Conservation (phyloP, 2,329 filamentous ascomycete species). For the Ophiostoma triangulosporum region DNA sequence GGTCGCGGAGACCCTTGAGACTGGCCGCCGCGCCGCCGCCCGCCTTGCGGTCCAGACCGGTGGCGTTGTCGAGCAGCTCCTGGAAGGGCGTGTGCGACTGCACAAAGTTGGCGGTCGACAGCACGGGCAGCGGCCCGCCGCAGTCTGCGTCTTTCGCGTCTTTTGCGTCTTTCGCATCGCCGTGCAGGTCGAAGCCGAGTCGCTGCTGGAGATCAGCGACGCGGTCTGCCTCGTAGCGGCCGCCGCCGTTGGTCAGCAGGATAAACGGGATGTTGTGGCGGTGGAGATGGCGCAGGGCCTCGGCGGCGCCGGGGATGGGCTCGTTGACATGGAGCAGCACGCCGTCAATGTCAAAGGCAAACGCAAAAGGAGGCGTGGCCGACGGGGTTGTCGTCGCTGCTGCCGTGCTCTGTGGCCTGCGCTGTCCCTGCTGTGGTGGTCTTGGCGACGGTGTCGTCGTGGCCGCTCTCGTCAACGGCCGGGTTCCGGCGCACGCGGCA, state of each 20-base stretch:
- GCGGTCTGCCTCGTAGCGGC: constrained; percentile 63
- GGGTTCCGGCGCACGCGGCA: not conserved
- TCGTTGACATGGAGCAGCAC: constrained; percentile 77
- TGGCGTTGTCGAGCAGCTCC: constrained; percentile 35
- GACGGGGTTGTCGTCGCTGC: not conserved
- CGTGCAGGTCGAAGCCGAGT: constrained; percentile 71
- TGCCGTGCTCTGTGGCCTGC: not conserved
- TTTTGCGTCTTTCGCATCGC: constrained; percentile 24
- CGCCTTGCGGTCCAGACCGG: constrained; percentile 4
- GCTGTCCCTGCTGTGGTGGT: not conserved
- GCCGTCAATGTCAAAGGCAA: constrained; percentile 60
- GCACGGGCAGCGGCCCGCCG: constrained; percentile 41
- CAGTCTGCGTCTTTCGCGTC: constrained; percentile 48
- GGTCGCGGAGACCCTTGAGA: constrained; percentile 36
- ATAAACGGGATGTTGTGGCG: constrained; percentile 75
- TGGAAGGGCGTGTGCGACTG: constrained; percentile 87
- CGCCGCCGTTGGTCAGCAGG: constrained; percentile 89
- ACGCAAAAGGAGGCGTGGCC: constrained; percentile 21
- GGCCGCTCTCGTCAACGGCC: not conserved
- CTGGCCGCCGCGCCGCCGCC: not conserved
- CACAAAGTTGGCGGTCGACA: constrained; percentile 60
- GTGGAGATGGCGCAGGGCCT: constrained; percentile 61
- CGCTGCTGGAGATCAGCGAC: constrained; percentile 55
- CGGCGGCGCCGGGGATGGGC: constrained; percentile 63
- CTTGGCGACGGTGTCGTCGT: not conserved